These are phyloP conservation scores for Periconia digitata DNA, from an alignment of 2,329 filamentous ascomycete species.

Conservation along the genomic window DNA sequence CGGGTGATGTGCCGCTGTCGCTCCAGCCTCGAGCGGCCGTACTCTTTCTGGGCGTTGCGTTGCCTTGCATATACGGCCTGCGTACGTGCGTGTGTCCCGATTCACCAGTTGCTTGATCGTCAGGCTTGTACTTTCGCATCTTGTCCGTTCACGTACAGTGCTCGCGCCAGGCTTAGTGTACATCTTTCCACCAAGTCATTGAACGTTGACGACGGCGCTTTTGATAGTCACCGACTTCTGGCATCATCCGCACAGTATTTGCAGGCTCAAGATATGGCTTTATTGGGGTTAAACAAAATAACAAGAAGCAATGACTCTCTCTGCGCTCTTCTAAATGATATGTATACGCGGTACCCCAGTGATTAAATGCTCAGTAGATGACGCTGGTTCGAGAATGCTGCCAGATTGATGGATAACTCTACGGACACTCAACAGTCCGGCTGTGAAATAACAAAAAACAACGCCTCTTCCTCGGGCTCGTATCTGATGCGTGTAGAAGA, in stretches of 20 bases:
- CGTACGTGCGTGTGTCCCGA: too few relatives aligned
- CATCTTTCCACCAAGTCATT: too few relatives aligned
- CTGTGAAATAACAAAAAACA: constrained; percentile 30
- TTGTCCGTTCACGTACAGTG: too few relatives aligned
- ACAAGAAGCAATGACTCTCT: not conserved
- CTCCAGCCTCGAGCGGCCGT: not conserved
- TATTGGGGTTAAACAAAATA: too few relatives aligned
- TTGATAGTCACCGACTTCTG: too few relatives aligned
- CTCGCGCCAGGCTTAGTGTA: too few relatives aligned
- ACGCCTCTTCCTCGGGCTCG: not conserved
- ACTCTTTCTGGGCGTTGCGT: not conserved
- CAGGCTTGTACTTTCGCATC: too few relatives aligned
- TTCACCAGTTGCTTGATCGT: too few relatives aligned
- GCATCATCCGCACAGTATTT: too few relatives aligned
- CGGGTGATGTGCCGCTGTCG: too few relatives aligned
- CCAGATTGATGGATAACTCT: constrained; percentile 8
- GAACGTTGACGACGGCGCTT: too few relatives aligned
- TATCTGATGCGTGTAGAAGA: not conserved
- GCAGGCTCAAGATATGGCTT: not conserved
- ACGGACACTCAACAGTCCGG: constrained; percentile 41
- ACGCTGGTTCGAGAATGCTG: not conserved
- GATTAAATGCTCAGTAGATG: not conserved
- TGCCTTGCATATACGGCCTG: too few relatives aligned
- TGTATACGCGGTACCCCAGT: constrained; percentile 1
- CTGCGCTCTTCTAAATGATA: constrained; percentile 1